A percentile compares a stretch with the other conserved stretches of the same genome.
These are phyloP conservation scores for Pleurotus ostreatus DNA, from an alignment of 768 basidiomycete genomes.

Conservation along the genomic window DNA sequence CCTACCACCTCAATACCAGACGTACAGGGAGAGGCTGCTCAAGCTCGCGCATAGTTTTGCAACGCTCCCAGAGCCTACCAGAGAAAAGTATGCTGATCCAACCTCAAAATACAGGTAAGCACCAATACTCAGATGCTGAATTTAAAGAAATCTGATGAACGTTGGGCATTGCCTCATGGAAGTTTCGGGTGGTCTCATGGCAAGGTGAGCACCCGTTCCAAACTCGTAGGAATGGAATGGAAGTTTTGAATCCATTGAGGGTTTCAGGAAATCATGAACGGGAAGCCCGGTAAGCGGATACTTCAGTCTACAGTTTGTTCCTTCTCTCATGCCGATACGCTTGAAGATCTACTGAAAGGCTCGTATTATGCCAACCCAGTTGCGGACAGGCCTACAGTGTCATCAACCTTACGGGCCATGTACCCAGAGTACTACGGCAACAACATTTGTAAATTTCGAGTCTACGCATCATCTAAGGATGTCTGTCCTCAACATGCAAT, in stretches of 20 bases:
- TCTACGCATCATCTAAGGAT: conserved; percentile 4
- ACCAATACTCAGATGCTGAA: not conserved
- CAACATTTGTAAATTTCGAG: conserved; percentile 69
- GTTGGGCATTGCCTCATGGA: not conserved
- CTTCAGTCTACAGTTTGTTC: not conserved
- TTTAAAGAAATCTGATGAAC: not conserved
- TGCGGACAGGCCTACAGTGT: conserved; percentile 60
- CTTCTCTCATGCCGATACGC: conserved; percentile 7
- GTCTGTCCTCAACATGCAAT: not conserved
- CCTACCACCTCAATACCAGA: conserved; percentile 62
- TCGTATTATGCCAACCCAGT: conserved; percentile 92
- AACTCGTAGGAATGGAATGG: not conserved
- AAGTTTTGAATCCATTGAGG: conserved; percentile 4
- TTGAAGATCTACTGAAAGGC: conserved; percentile 77
- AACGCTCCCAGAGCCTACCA: conserved; percentile 53
- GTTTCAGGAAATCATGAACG: conserved; percentile 90
- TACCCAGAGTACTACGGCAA: conserved; percentile 84
- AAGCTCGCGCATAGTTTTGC: conserved; percentile 75
- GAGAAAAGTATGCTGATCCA: conserved; percentile 76
- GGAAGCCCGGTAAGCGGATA: conserved; percentile 58
- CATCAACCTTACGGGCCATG: conserved; percentile 43
- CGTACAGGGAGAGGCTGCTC: conserved; percentile 68
- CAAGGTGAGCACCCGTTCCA: conserved; percentile 47
- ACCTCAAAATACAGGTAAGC: conserved; percentile 71
- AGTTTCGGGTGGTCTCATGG: conserved; percentile 99